phyloP scores from a whole-genome alignment of 805 yeast species.

The Alloascoidea hylecoeti region DNA sequence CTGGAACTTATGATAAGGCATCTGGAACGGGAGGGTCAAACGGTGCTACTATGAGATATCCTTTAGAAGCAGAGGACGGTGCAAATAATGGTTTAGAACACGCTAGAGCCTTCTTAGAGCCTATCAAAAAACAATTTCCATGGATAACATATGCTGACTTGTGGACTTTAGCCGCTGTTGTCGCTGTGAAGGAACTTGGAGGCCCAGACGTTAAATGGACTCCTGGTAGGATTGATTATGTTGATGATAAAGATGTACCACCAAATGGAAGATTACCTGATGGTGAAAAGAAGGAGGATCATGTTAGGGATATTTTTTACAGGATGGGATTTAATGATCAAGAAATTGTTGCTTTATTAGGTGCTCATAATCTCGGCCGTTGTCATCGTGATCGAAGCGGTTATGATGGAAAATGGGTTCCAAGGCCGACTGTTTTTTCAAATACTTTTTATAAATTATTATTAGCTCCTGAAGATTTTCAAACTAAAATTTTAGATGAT shows the following conservation, averaged over 20 bases:
- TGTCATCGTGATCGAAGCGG: constrained; percentile 39
- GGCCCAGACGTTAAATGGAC: constrained; percentile 38
- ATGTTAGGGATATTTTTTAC: constrained; percentile 24
- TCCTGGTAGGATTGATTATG: constrained; percentile 29
- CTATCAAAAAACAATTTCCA: constrained; percentile 26
- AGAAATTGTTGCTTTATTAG: constrained; percentile 29
- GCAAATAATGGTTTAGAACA: constrained; percentile 32
- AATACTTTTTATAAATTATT: constrained; percentile 39
- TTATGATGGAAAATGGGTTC: constrained; percentile 63
- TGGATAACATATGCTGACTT: constrained; percentile 34
- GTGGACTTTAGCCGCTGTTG: constrained; percentile 38
- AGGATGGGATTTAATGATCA: constrained; percentile 27
- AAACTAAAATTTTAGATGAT: constrained; percentile 26
- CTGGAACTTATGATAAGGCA: constrained; percentile 43
- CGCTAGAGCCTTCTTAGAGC: constrained; percentile 28
- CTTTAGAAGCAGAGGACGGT: constrained; percentile 21
- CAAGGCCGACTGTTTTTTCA: constrained; percentile 43
- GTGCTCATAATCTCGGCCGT: constrained; percentile 31
- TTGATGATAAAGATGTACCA: constrained; percentile 28
- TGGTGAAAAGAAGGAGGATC: constrained; percentile 25
- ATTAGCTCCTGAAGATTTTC: constrained; percentile 27
- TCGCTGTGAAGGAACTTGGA: constrained; percentile 30
- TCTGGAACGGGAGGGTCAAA: constrained; percentile 21
- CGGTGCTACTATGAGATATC: constrained; percentile 21
- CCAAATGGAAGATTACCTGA: constrained; percentile 30